Conservation (phyloP, 2,329 filamentous ascomycete species). For the Botrytis squamosa region DNA sequence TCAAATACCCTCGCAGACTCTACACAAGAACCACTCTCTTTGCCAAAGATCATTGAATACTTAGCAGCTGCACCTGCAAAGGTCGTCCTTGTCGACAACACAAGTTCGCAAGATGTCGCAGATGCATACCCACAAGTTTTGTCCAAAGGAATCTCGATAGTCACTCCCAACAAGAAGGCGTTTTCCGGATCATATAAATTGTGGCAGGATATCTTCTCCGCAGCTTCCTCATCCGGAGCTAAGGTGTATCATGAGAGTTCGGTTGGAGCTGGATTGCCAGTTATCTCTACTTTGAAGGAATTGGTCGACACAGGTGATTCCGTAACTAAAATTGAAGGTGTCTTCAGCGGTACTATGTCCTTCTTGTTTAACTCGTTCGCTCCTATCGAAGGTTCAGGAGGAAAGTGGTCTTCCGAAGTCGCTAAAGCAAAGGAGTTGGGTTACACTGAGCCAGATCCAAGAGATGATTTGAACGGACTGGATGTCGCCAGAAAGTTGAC, state of each 20-base stretch:
- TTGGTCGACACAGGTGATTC: conserved; percentile 92
- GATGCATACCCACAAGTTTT: conserved; percentile 80
- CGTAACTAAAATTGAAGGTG: conserved; percentile 89
- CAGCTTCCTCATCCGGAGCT: conserved; percentile 68
- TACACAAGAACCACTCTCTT: conserved; percentile 61
- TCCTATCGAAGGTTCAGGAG: conserved; percentile 70
- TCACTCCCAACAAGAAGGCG: conserved; percentile 98
- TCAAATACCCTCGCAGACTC: conserved; percentile 64
- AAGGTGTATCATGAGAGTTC: conserved; percentile 95
- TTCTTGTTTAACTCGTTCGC: conserved; percentile 98
- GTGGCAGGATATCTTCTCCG: conserved; percentile 83
- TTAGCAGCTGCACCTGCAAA: conserved; percentile 75
- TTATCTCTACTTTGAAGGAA: conserved; percentile 91
- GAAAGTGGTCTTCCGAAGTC: conserved; percentile 88
- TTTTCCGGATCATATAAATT: conserved; percentile 80
- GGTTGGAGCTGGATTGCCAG: conserved; percentile 87
- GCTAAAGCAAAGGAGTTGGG: conserved; percentile 88
- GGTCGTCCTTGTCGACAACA: conserved; percentile 90
- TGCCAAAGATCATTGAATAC: conserved; percentile 72
- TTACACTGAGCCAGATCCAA: conserved; percentile 85
- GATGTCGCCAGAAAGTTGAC: conserved; percentile 96
- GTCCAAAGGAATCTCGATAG: conserved; percentile 78
- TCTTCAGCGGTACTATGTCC: conserved; percentile 96
- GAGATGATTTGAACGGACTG: conserved; percentile 82
- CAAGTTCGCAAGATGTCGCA: conserved; percentile 83